A percentile compares a stretch with the other conserved stretches of the same genome.
These are phyloP conservation scores for Murraya paniculata DNA, from an alignment of 345 rosid species.

Conservation along the genomic window DNA sequence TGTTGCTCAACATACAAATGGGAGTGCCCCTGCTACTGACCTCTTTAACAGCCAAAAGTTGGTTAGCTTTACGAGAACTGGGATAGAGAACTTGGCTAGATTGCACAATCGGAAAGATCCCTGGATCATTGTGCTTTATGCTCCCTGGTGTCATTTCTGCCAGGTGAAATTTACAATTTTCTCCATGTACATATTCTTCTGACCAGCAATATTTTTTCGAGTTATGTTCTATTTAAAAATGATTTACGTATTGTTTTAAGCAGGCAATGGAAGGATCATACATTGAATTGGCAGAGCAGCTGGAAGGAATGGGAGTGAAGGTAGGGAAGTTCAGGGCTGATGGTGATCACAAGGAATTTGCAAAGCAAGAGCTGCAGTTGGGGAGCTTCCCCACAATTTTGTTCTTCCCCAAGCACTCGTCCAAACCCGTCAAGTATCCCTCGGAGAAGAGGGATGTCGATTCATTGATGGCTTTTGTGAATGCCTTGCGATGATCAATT, in stretches of 20 bases:
- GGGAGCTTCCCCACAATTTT: conserved; percentile 15
- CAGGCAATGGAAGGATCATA: conserved; percentile 14
- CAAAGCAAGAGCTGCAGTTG: conserved; percentile 5
- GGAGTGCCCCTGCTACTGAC: background rate
- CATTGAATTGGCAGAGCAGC: conserved; percentile 15
- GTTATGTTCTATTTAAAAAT: background rate
- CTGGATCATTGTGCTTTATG: conserved; percentile 10
- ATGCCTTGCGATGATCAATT: background rate
- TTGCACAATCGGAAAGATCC: background rate
- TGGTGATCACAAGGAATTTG: conserved; percentile 11
- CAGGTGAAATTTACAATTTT: background rate
- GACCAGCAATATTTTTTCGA: background rate
- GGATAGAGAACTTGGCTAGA: conserved; percentile 11
- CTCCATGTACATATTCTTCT: background rate
- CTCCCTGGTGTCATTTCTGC: conserved; percentile 16
- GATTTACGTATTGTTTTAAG: background rate
- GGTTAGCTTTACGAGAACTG: conserved; percentile 3
- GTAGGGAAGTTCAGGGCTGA: conserved; percentile 18
- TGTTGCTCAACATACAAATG: background rate
- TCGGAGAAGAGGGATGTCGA: conserved; percentile 11
- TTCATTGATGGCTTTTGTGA: conserved; percentile 15
- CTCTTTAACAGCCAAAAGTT: conserved; percentile 2
- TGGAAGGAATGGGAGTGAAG: background rate
- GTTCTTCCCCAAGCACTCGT: background rate
- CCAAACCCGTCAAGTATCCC: conserved; percentile 10